Percentiles rank a stretch among this genome's conserved stretches.
Conservation (phyloP, 768 basidiomycete genomes). For the Cyclocybe aegerita region DNA sequence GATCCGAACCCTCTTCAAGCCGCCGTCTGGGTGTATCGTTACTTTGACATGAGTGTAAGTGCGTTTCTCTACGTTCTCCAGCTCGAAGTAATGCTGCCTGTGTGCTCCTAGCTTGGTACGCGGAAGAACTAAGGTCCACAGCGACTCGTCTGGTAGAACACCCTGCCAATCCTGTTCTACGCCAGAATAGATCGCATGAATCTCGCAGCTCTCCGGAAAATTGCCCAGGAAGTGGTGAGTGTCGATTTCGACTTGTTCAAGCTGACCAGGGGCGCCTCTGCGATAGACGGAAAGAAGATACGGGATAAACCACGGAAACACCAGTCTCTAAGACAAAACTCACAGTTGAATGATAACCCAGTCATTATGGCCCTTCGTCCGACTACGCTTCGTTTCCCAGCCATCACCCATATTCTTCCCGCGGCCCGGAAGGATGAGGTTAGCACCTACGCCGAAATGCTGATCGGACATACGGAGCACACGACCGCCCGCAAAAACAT, state of each 20-base stretch:
- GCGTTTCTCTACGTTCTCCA: constrained; percentile 59
- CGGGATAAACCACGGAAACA: neutral
- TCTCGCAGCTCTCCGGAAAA: constrained; percentile 85
- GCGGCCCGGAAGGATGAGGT: constrained; percentile 88
- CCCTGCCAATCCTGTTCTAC: constrained; percentile 37
- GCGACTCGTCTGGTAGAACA: constrained; percentile 35
- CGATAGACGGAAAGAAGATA: constrained; percentile 3
- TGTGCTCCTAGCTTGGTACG: constrained; percentile 85
- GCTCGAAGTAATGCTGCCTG: constrained; percentile 84
- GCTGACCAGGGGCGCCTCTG: constrained; percentile 72
- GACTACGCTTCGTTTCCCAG: constrained; percentile 95
- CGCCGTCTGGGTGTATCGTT: constrained; percentile 94
- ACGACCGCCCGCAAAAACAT: constrained; percentile 86
- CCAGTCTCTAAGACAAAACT: constrained; percentile 24
- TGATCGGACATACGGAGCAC: constrained; percentile 89
- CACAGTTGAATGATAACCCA: constrained; percentile 91
- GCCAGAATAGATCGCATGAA: constrained; percentile 56
- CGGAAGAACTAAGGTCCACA: constrained; percentile 76
- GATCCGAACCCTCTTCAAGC: constrained; percentile 89
- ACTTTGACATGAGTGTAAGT: constrained; percentile 83
- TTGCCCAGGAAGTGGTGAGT: constrained; percentile 96
- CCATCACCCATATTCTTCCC: constrained; percentile 97
- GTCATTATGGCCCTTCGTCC: constrained; percentile 78
- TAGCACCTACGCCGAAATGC: constrained; percentile 91
- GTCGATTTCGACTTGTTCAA: constrained; percentile 86